Conservation (phyloP, 352 stramenopile genomes). For the Globisporangium heterothallicum region DNA sequence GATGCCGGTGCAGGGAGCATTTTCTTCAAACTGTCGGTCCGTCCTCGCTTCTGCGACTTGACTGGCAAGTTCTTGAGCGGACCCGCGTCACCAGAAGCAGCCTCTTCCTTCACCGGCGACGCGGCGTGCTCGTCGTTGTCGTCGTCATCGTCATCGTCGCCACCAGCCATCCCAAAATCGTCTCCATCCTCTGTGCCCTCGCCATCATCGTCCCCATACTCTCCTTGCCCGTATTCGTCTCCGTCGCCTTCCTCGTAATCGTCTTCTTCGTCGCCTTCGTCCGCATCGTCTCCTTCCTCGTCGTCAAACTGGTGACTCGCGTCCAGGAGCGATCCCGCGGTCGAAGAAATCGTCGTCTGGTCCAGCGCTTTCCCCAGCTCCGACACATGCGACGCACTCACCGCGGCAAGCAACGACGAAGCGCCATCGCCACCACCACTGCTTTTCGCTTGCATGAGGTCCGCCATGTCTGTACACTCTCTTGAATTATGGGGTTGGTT, state of each 20-base stretch:
- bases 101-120: constrained; percentile 16
- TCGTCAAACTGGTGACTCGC: constrained; percentile 1
- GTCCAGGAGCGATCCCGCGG: constrained; percentile 12
- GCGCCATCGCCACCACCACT: not conserved
- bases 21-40: constrained; percentile 81
- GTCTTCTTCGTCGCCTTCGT: constrained; percentile 10
- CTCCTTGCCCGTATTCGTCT: not conserved
- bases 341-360: constrained; percentile 64
- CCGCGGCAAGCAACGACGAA: constrained; percentile 9
- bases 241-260: constrained; percentile 10
- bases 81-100: not conserved
- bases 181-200: constrained; percentile 15
- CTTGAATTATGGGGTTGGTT: not conserved
- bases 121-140: constrained; percentile 8
- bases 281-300: constrained; percentile 13
- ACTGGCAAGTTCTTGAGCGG: constrained; percentile 12
- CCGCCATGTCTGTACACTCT: not conserved
- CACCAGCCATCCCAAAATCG: constrained; percentile 9
- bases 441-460: constrained; percentile 1
- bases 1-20: constrained; percentile 57
- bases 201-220: constrained; percentile 13
- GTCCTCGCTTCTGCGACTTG: constrained; percentile 80
- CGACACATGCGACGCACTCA: constrained; percentile 50
- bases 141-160: constrained; percentile 7
- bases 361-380: constrained; percentile 70